Base-by-base conservation (phyloP, 768 basidiomycete genomes). In the Tulasnella sp. region DNA sequence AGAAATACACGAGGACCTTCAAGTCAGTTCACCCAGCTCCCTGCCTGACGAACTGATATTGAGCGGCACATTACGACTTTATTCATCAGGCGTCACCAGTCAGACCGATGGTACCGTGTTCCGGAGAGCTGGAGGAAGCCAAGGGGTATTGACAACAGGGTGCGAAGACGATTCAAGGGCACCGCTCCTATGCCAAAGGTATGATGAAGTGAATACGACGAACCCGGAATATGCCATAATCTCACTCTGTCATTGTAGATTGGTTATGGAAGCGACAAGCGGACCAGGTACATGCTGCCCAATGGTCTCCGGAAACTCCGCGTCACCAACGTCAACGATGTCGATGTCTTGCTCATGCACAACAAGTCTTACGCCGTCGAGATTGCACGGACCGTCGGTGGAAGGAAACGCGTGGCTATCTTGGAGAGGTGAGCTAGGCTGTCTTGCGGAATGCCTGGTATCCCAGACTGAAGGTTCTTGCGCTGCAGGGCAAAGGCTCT, bases 111-210 rank as follows among this genome's bases (percentile, higher is more conserved):
- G 88, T 90, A 93, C 84, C 86, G 92, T 80, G 96, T 99, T 80
- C 97, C 97, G 89, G 96, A 97, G 87, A 88, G 93, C 88, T 99
- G 97, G 97, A 89, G 97, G 84, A 99, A 99, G 88, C 97, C 97
- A 80, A 99, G 99, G 91, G 97, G 97, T 94, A 99, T 98, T 81
- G 97, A 99, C 84, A 99, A 99, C 91, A 91, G 96, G 82, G 96
- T 97, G 81, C 88, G 95, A 83, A 90, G 93, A 80, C 91, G 93
- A 82, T 95, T 94, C 88, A 97, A 95, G 88, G 97, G 97, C 75
- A 95, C 97, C 84, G 88, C 89, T 76, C 88, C 95, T 79, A 98
- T 99, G 97, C 96, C 96, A 83, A 96, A 95, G 89, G 95, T 95
- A 80, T 81, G 88, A 81, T 67, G 70, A 67, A 19, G 67, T 37